phyloP scores from a whole-genome alignment of 805 yeast species.

The Pichia gijzeniarum region DNA sequence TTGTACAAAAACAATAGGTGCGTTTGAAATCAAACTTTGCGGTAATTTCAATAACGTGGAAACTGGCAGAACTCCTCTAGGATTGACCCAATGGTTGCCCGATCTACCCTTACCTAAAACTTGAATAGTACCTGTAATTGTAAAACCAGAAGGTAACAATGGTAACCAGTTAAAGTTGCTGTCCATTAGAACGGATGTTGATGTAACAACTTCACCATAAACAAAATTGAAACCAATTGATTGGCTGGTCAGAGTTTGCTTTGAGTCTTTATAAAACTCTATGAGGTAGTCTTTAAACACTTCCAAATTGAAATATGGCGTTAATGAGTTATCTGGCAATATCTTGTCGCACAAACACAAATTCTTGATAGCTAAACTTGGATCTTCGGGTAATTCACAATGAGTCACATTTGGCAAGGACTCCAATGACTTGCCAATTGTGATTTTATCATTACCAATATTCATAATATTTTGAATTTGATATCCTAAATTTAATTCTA shows the following conservation, averaged over 20 bases:
- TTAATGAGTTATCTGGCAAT: slow-evolving; percentile 43
- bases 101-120: slow-evolving; percentile 92
- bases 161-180: slow-evolving; percentile 55
- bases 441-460: slow-evolving; percentile 53
- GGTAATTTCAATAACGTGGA: slow-evolving; percentile 66
- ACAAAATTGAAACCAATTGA: slow-evolving; percentile 57
- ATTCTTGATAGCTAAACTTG: slow-evolving; percentile 50
- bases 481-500: slow-evolving; percentile 33
- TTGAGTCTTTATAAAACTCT: slow-evolving; percentile 26
- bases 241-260: slow-evolving; percentile 17
- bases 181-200: slow-evolving; percentile 77
- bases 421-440: slow-evolving; percentile 37
- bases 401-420: slow-evolving; percentile 22
- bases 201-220: slow-evolving; percentile 86
- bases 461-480: slow-evolving; percentile 36
- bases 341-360: slow-evolving; percentile 38
- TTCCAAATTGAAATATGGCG: slow-evolving; percentile 68
- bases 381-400: slow-evolving; percentile 41
- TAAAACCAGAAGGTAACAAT: slow-evolving; percentile 62
- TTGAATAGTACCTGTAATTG: slow-evolving; percentile 73
- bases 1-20: slow-evolving; percentile 75
- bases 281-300: slow-evolving; percentile 45
- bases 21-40: slow-evolving; percentile 30
- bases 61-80: slow-evolving; percentile 82
- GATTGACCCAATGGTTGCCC: slow-evolving; percentile 92